Evolutionary conservation across 108 stramenopile genomes (phyloP).

Genomic region (Skeletonema marinoi): DNA sequence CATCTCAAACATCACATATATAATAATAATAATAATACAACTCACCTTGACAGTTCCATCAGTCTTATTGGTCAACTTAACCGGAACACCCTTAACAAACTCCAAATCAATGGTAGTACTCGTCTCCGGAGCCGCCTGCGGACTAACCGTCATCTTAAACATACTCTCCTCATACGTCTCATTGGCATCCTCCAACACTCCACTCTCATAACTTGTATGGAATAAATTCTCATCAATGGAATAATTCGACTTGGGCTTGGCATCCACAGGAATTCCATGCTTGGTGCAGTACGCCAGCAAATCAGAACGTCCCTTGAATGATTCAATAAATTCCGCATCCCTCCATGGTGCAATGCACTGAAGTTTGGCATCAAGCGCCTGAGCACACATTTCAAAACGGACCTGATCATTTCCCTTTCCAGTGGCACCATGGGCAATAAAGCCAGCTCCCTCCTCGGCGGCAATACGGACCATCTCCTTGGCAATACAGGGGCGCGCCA

Average conservation of each 20-base stretch:
- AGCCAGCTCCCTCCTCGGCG: constrained; percentile 86
- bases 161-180: constrained; percentile 83
- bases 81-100: constrained; percentile 93
- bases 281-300: constrained; percentile 95
- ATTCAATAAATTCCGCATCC: constrained; percentile 94
- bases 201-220: constrained; percentile 98
- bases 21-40: neutral
- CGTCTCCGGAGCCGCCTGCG: constrained; percentile 88
- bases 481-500: constrained; percentile 98
- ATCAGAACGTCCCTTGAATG: constrained; percentile 94
- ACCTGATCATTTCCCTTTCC: constrained; percentile 99
- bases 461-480: constrained; percentile 99
- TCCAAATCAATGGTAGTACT: constrained; percentile 82
- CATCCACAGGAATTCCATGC: constrained; percentile 96
- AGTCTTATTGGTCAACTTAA: constrained; percentile 91
- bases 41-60: constrained; percentile 82
- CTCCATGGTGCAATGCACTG: constrained; percentile 97
- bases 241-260: constrained; percentile 96
- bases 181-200: constrained; percentile 92
- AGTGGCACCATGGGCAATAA: constrained; percentile 97
- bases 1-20: too few species aligned
- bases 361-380: constrained; percentile 94
- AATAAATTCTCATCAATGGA: constrained; percentile 98
- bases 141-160: constrained; percentile 95
- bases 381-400: constrained; percentile 99